Conservation (phyloP, 1,284 basidiomycete genomes). For the Peniophora sp. region DNA sequence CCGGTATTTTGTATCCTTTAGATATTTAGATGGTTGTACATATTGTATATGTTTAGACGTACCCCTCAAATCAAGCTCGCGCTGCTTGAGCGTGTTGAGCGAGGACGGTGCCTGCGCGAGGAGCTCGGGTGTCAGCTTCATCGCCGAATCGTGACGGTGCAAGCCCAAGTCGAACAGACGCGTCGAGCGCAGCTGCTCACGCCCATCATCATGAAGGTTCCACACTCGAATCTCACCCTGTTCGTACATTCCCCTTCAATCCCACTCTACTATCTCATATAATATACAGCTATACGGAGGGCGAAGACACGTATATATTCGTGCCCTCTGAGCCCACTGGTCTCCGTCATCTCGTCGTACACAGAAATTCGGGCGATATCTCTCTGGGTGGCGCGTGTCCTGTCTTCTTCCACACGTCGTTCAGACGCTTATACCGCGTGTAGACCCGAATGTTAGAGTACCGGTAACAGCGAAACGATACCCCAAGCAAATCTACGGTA, state of each 20-base stretch:
- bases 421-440: constrained; percentile 7
- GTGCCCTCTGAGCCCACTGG: constrained; percentile 56
- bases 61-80: constrained; percentile 94
- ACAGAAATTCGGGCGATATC: constrained; percentile 66
- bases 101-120: constrained; percentile 71
- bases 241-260: constrained; percentile 20
- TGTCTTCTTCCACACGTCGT: neutral
- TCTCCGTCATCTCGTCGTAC: constrained; percentile 59
- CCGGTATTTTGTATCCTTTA: constrained; percentile 91
- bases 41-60: constrained; percentile 21
- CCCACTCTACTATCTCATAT: constrained; percentile 3
- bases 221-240: constrained; percentile 68
- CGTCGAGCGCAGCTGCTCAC: constrained; percentile 1
- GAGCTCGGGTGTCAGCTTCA: constrained; percentile 93
- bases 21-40: constrained; percentile 18
- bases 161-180: constrained; percentile 7
- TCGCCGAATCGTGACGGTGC: constrained; percentile 26
- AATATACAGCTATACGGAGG: constrained; percentile 51
- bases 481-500: constrained; percentile 68
- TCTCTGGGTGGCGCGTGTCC: constrained; percentile 52
- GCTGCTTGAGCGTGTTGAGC: constrained; percentile 88
- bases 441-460: constrained; percentile 48
- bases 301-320: constrained; percentile 71
- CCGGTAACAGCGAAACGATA: constrained; percentile 49
- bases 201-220: constrained; percentile 44